Evolutionary conservation across 257 asterid species (phyloP).

Genomic region (Echium plantagineum): DNA sequence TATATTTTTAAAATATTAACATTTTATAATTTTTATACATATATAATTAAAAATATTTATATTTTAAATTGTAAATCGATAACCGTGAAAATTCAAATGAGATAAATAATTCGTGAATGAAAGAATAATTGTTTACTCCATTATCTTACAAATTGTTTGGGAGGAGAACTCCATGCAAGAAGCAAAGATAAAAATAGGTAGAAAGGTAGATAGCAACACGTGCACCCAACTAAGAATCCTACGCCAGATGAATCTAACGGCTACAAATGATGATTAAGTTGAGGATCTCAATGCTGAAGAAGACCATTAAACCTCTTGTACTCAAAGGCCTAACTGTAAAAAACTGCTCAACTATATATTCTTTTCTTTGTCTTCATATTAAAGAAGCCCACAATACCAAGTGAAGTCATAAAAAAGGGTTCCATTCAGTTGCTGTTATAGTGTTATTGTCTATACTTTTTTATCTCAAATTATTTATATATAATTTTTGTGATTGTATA

Average conservation of each 20-base stretch:
- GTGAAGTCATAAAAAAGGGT: conserved; percentile 5
- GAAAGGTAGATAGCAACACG: conserved; percentile 7
- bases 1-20: too few species aligned
- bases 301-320: background rate
- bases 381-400: conserved; percentile 4
- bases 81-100: too few species aligned
- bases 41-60: too few species aligned
- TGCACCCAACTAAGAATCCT: conserved; percentile 1
- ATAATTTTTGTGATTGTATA: too few species aligned
- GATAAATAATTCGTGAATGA: too few species aligned
- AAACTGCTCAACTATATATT: conserved; percentile 3
- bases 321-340: background rate
- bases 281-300: background rate
- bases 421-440: background rate
- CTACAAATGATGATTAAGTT: background rate
- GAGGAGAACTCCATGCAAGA: conserved; percentile 66
- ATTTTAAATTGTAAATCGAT: too few species aligned
- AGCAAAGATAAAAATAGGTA: conserved; percentile 39
- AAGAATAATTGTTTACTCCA: conserved; percentile 5
- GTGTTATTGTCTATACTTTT: too few species aligned
- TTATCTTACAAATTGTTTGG: conserved; percentile 21
- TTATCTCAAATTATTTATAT: too few species aligned
- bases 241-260: conserved; percentile 3
- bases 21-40: too few species aligned
- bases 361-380: background rate